These are phyloP conservation scores for Schrenkiella parvula DNA, from an alignment of 345 rosid genomes.

Conservation along the genomic window DNA sequence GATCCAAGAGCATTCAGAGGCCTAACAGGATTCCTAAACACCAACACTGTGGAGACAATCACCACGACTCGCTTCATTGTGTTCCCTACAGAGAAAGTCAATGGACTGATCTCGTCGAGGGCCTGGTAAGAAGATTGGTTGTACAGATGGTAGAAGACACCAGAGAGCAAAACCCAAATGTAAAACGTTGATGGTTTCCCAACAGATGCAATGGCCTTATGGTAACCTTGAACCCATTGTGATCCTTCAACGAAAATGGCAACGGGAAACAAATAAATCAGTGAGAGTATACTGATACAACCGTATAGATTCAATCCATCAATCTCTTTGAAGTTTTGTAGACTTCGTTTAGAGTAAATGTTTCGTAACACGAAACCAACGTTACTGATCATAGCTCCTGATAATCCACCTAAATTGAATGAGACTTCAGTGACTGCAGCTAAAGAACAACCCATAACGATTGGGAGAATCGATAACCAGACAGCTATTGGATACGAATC, in stretches of 20 bases:
- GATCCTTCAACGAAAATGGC: slow-evolving; percentile 85
- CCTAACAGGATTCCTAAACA: slow-evolving; percentile 89
- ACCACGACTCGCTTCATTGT: slow-evolving; percentile 97
- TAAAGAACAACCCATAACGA: slow-evolving; percentile 89
- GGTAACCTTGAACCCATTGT: slow-evolving; percentile 86
- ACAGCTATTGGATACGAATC: slow-evolving; percentile 78
- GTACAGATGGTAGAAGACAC: slow-evolving; percentile 83
- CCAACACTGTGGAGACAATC: slow-evolving; percentile 81
- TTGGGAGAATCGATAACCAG: slow-evolving; percentile 91
- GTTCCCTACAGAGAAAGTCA: slow-evolving; percentile 85
- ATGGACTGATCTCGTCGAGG: slow-evolving; percentile 89
- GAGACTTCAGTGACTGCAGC: slow-evolving; percentile 97
- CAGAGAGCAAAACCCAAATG: slow-evolving; percentile 87
- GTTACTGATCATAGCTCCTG: slow-evolving; percentile 95
- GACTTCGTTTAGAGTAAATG: slow-evolving; percentile 78
- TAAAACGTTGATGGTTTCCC: slow-evolving; percentile 70
- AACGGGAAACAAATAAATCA: slow-evolving; percentile 76
- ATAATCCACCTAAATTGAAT: slow-evolving; percentile 72
- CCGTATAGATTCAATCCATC: slow-evolving; percentile 89
- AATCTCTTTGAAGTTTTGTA: slow-evolving; percentile 81
- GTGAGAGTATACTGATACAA: slow-evolving; percentile 68
- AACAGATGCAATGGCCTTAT: slow-evolving; percentile 61
- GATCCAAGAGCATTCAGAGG: slow-evolving; percentile 93
- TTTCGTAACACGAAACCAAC: slow-evolving; percentile 86
- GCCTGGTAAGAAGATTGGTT: slow-evolving; percentile 96